Base-by-base conservation (phyloP, 2,329 filamentous ascomycete genomes). In the Salinomyces thailandicus region DNA sequence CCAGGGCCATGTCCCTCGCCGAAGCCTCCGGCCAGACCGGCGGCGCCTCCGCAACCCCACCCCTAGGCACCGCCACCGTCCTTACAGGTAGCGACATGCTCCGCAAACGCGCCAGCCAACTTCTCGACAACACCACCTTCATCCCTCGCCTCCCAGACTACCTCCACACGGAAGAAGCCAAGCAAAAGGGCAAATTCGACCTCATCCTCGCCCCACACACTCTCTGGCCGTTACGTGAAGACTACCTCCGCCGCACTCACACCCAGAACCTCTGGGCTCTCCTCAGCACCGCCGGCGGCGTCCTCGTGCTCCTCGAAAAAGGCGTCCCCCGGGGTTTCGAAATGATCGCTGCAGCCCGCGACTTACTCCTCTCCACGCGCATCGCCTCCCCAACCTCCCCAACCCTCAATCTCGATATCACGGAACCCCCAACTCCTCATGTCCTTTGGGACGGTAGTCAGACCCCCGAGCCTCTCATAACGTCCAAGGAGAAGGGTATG, bases 321-420 rank as follows among this genome's bases (percentile, higher is more conserved):
- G 91, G 86, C 0, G 75, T 93, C 9, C 84, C 86, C 9, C 77
- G 85, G 29, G 91, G 91, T 0, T 98, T 98, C 48, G 91, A 96
- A 58, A 83, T 85, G 11, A 76, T 98, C 27, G 89, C 85, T 8
- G 82, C 81, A 32, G 86, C 87, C 5, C 78, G 91, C 33, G 73
- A 86, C 28, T 76, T 83, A 41, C 66, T 98, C 1, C 68, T 96
- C 1, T 74, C 82, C 42, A 76, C 81, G 30, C 79, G 84, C 55
- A 81, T 94, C 38, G 63, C 77, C 9, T 76, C 76, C 11, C 78
- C 79, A 1, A 67, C 64, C 3, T 64, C 67, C 9, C 62, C 62
- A 7, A 52, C 59, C 8, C 60, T 67, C 19, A 36, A 15, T 11
- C 36, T 41, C 4, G 34, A 42, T 26, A 38, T 46, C 11, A 31